Evolutionary conservation across 495 filamentous ascomycete species (phyloP).

Genomic region (Niebla homalea): DNA sequence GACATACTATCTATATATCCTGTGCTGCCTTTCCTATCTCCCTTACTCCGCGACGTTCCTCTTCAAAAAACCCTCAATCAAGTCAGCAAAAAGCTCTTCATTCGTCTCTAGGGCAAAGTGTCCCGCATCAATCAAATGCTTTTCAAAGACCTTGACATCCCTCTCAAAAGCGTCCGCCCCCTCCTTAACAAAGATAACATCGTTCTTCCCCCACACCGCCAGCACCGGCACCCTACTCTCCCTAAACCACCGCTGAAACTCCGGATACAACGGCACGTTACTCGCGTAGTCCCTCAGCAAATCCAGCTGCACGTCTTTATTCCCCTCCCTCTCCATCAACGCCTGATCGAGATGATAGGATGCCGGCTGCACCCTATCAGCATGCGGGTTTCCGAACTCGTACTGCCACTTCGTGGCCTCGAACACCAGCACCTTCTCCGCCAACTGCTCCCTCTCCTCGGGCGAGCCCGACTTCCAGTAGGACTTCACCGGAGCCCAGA

Average conservation of each 20-base stretch:
- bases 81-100: slow-evolving; percentile 31
- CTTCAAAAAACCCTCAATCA: slow-evolving; percentile 35
- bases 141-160: slow-evolving; percentile 38
- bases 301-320: slow-evolving; percentile 43
- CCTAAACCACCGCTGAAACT: slow-evolving; percentile 47
- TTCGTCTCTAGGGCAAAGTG: slow-evolving; percentile 53
- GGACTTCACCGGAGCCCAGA: slow-evolving; percentile 38
- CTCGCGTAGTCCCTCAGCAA: slow-evolving; percentile 44
- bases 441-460: slow-evolving; percentile 28
- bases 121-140: slow-evolving; percentile 41
- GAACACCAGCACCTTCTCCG: slow-evolving; percentile 27
- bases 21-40: too few relatives aligned
- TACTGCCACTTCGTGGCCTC: slow-evolving; percentile 44
- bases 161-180: slow-evolving; percentile 48
- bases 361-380: slow-evolving; percentile 35
- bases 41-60: not conserved
- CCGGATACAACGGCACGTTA: slow-evolving; percentile 41
- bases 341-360: slow-evolving; percentile 38
- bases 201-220: slow-evolving; percentile 50
- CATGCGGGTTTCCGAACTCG: slow-evolving; percentile 26
- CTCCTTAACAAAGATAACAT: slow-evolving; percentile 39
- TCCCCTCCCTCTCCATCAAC: slow-evolving; percentile 33
- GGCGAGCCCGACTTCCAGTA: slow-evolving; percentile 32
- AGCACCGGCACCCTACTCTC: slow-evolving; percentile 40
- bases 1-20: too few relatives aligned